These are phyloP conservation scores for Herpotrichia juniperi DNA, from an alignment of 2,329 filamentous ascomycete species.

Conservation along the genomic window DNA sequence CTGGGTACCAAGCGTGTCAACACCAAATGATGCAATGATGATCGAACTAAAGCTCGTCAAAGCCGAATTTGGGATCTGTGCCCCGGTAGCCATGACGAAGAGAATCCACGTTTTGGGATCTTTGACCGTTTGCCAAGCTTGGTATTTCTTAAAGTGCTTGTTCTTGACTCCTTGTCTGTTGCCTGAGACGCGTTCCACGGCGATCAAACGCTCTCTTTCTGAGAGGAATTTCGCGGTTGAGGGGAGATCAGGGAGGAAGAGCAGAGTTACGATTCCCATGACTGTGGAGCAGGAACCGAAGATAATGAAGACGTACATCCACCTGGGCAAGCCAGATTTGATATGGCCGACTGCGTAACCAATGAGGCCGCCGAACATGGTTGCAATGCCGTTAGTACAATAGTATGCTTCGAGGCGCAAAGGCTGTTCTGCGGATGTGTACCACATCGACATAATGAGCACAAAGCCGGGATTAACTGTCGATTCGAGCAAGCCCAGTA, in stretches of 20 bases:
- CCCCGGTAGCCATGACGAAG: slow-evolving; percentile 55
- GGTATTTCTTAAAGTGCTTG: slow-evolving; percentile 48
- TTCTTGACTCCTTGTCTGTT: slow-evolving; percentile 64
- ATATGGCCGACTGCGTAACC: slow-evolving; percentile 68
- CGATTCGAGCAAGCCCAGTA: slow-evolving; percentile 44
- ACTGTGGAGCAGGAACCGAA: slow-evolving; percentile 50
- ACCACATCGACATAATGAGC: slow-evolving; percentile 48
- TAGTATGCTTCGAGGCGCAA: slow-evolving; percentile 63
- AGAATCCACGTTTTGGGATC: slow-evolving; percentile 67
- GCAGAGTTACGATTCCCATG: slow-evolving; percentile 44
- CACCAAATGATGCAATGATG: slow-evolving; percentile 69
- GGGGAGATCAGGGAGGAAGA: slow-evolving; percentile 53
- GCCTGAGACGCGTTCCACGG: slow-evolving; percentile 57
- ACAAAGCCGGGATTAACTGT: slow-evolving; percentile 45
- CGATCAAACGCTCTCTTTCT: slow-evolving; percentile 52
- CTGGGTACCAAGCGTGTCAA: slow-evolving; percentile 87
- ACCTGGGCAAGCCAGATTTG: slow-evolving; percentile 54
- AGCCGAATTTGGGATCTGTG: slow-evolving; percentile 63
- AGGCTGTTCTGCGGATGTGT: slow-evolving; percentile 54
- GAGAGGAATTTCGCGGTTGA: slow-evolving; percentile 52
- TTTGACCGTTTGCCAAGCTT: slow-evolving; percentile 52
- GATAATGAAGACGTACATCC: slow-evolving; percentile 66
- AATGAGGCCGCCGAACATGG: slow-evolving; percentile 66
- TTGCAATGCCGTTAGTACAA: slow-evolving; percentile 64
- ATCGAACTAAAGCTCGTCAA: slow-evolving; percentile 60